Conservation (phyloP, 1,139 yeast genomes). For the Hansenula anomala region DNA sequence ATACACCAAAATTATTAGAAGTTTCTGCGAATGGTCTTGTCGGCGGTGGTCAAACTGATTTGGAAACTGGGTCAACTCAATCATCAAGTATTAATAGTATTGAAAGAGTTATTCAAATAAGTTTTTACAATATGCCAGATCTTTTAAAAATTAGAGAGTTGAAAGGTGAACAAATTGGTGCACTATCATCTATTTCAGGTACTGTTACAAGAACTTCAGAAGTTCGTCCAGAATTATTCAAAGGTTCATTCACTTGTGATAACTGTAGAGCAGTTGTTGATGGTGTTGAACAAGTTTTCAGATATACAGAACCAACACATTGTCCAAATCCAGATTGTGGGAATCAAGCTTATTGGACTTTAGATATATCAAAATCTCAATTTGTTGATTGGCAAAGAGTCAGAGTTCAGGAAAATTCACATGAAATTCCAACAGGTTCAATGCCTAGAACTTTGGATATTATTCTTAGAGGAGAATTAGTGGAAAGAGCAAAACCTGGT, state of each 20-base stretch:
- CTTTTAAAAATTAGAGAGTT: slow-evolving; percentile 85
- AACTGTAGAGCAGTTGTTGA: slow-evolving; percentile 81
- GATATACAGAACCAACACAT: slow-evolving; percentile 90
- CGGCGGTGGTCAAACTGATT: neutral
- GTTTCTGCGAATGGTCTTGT: slow-evolving; percentile 21
- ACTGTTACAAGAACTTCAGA: slow-evolving; percentile 97
- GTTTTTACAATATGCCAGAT: slow-evolving; percentile 83
- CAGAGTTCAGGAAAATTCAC: slow-evolving; percentile 91
- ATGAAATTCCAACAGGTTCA: slow-evolving; percentile 96
- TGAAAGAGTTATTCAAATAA: slow-evolving; percentile 82
- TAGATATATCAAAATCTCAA: slow-evolving; percentile 77
- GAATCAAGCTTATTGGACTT: slow-evolving; percentile 81
- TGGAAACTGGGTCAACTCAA: slow-evolving; percentile 2
- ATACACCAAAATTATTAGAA: slow-evolving; percentile 70
- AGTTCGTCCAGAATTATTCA: slow-evolving; percentile 90
- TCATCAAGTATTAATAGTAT: slow-evolving; percentile 28
- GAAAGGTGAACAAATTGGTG: slow-evolving; percentile 85
- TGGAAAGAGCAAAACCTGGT: slow-evolving; percentile 97
- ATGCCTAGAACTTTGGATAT: slow-evolving; percentile 98
- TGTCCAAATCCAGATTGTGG: slow-evolving; percentile 87
- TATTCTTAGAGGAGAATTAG: slow-evolving; percentile 88
- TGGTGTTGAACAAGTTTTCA: slow-evolving; percentile 90
- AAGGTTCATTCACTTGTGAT: slow-evolving; percentile 87
- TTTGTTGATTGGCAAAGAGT: slow-evolving; percentile 98
- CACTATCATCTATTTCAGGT: slow-evolving; percentile 81